Evolutionary conservation across 768 basidiomycete genomes (phyloP), one percentile per base, ranked within the genome.

Genomic region (Multifurca ochricompacta): DNA sequence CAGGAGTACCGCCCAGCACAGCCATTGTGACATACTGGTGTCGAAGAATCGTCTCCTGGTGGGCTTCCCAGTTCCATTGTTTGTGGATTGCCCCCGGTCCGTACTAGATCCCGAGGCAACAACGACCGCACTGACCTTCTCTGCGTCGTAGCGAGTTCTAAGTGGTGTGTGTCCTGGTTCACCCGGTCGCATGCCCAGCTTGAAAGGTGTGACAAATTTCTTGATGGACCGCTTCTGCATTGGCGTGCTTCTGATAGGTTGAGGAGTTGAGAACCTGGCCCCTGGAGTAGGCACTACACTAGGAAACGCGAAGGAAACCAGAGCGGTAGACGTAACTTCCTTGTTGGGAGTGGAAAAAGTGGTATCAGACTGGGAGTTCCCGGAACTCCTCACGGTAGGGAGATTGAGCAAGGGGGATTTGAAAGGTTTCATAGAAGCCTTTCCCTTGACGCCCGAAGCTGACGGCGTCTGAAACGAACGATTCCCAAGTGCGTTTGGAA

Each of bases 171-270:
- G 66, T 19, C 73, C 75, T 42, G 69, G 66, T 58, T 75, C 71
- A 34, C 70, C 71, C 42, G 77, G 76, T 57, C 69, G 70, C 70
- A 77, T 70, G 25, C 75, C 77, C 5, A 66, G 49, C 62, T 84
- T 86, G 65, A 86, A 85, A 28, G 79, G 79, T 0, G 79, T 73
- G 58, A 73, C 76, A 58, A 81, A 81, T 21, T 73, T 68, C 52
- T 71, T 75, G 13, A 2, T 11, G 4, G 64, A 21, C 9, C 3
- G 34, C 18, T 55, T 53, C 32, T 47, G 50, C 3, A 44, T 30
- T 41, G 56, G 42, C 9, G 51, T 51, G 23, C 50, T 52, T 10
- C 27, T 40, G n/a, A 36, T 18, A 5, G 34, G 35, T 31, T 44
- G 40, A 16, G 56, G 50, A 28, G 53, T 56, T 4, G 58, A 40